Conservation (phyloP, 345 rosid species). For the Eucalyptus dawsonii region DNA sequence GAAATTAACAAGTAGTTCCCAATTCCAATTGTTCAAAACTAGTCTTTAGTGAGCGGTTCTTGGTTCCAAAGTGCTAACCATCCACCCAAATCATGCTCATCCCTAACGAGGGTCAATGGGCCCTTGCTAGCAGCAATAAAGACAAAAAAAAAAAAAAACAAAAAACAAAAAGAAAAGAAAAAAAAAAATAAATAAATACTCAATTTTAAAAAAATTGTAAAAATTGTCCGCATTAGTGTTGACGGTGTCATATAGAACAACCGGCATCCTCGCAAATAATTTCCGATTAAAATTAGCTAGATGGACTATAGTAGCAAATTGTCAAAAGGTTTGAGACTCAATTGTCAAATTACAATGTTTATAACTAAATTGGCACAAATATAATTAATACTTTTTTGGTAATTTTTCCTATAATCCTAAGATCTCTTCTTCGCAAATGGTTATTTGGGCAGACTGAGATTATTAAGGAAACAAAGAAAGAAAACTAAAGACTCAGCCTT, state of each 20-base stretch:
- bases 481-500: background rate
- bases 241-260: accelerated
- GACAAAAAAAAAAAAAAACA: accelerated
- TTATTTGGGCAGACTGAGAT: background rate
- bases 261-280: accelerated
- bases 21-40: background rate
- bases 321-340: background rate
- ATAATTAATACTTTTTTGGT: no score
- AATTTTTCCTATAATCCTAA: background rate
- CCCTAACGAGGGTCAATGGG: background rate
- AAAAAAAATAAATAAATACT: no score
- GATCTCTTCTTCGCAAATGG: background rate
- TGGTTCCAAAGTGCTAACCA: background rate
- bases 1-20: accelerated
- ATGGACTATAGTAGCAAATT: background rate
- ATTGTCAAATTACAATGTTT: no score
- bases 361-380: background rate
- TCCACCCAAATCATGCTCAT: background rate
- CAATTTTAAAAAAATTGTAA: no score
- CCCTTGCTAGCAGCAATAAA: background rate
- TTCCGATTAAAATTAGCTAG: background rate
- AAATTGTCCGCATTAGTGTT: accelerated
- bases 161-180: no score
- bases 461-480: background rate
- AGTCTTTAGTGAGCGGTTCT: background rate